These are phyloP conservation scores for Russula abietina DNA, from an alignment of 768 basidiomycete genomes.

Conservation along the genomic window DNA sequence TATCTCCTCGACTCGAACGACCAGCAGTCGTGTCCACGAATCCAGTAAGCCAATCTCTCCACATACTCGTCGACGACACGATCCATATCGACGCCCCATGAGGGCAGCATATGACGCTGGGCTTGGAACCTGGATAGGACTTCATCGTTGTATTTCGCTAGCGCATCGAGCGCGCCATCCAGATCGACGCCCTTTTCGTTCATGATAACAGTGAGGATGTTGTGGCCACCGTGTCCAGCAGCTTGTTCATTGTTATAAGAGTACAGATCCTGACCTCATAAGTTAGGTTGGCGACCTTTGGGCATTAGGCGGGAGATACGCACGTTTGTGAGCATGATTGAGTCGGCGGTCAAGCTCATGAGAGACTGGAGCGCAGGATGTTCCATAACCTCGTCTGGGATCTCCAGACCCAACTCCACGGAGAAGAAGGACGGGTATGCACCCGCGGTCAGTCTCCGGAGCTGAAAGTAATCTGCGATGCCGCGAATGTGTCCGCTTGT, in stretches of 20 bases:
- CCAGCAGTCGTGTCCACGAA: slow-evolving; percentile 68
- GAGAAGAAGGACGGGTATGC: slow-evolving; percentile 37
- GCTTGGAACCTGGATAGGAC: slow-evolving; percentile 33
- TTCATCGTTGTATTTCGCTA: slow-evolving; percentile 25
- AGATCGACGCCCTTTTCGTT: slow-evolving; percentile 32
- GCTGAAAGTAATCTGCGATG: slow-evolving; percentile 37
- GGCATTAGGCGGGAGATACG: background rate
- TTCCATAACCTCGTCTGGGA: slow-evolving; percentile 37
- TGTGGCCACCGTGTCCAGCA: slow-evolving; percentile 36
- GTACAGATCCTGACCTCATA: slow-evolving; percentile 33
- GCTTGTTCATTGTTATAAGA: slow-evolving; percentile 40
- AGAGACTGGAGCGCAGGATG: slow-evolving; percentile 37
- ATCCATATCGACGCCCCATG: slow-evolving; percentile 29
- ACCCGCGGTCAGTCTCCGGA: slow-evolving; percentile 38
- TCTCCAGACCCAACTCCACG: slow-evolving; percentile 34
- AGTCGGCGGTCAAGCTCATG: slow-evolving; percentile 29
- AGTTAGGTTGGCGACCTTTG: slow-evolving; percentile 2
- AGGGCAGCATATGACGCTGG: slow-evolving; percentile 31
- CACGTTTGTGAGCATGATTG: slow-evolving; percentile 39
- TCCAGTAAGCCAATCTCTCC: slow-evolving; percentile 62
- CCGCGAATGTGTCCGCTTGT: slow-evolving; percentile 31
- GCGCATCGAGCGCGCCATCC: slow-evolving; percentile 37
- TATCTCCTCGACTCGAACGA: slow-evolving; percentile 65
- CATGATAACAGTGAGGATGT: slow-evolving; percentile 40
- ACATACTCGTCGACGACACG: slow-evolving; percentile 28